Conservation (phyloP, 768 basidiomycete species). For the Collybiopsis luxurians region DNA sequence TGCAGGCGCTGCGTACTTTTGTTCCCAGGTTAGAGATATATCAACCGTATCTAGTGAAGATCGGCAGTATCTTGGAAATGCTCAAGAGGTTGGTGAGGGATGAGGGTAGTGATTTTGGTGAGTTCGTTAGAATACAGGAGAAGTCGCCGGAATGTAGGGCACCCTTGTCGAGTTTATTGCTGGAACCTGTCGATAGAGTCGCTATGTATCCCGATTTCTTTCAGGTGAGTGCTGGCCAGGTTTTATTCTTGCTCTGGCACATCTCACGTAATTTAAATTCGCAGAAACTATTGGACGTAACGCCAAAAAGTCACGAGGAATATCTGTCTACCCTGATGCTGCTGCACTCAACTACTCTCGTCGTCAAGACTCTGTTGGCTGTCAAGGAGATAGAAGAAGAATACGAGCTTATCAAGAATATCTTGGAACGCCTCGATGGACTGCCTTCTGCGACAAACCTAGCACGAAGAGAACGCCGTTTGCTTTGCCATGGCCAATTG, state of each 20-base stretch:
- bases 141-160: constrained; percentile 41
- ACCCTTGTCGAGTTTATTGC: constrained; percentile 60
- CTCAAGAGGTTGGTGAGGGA: constrained; percentile 51
- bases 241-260: neutral
- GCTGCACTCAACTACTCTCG: constrained; percentile 63
- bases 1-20: constrained; percentile 57
- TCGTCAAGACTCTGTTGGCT: constrained; percentile 77
- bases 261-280: constrained; percentile 9
- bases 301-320: constrained; percentile 68
- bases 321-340: constrained; percentile 66
- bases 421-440: constrained; percentile 58
- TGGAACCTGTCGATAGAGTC: constrained; percentile 74
- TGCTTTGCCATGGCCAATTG: constrained; percentile 68
- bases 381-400: constrained; percentile 87
- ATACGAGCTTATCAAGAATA: constrained; percentile 67
- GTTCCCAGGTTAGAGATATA: constrained; percentile 75
- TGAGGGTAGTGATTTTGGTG: constrained; percentile 71
- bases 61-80: constrained; percentile 55
- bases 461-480: constrained; percentile 68
- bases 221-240: constrained; percentile 55
- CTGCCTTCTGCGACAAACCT: constrained; percentile 48
- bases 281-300: constrained; percentile 68
- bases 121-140: constrained; percentile 76
- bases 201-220: constrained; percentile 71
- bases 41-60: constrained; percentile 78